Evolutionary conservation across 331 rosid species (phyloP).

Genomic region (Prunus yedoensis): DNA sequence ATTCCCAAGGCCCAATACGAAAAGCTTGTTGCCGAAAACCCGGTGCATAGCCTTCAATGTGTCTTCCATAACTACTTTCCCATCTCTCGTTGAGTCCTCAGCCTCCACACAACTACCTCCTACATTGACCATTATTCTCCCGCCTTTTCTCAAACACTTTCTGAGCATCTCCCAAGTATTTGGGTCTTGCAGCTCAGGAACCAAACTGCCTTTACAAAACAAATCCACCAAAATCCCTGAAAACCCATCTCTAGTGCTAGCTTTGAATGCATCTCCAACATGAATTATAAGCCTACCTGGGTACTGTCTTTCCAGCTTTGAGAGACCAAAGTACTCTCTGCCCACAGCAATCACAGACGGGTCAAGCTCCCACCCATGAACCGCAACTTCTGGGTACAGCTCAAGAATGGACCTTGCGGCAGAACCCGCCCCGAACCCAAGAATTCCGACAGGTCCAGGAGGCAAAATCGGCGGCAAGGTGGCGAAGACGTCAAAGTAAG

Average conservation of each 20-base stretch:
- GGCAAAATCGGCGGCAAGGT: constrained; percentile 75
- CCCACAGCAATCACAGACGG: constrained; percentile 78
- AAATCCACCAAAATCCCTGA: constrained; percentile 80
- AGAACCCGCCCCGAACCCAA: constrained; percentile 90
- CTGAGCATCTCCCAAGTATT: constrained; percentile 62
- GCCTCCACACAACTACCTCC: constrained; percentile 97
- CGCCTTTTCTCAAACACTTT: constrained; percentile 71
- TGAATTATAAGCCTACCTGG: constrained; percentile 51
- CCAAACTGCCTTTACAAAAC: constrained; percentile 62
- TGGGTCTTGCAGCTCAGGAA: constrained; percentile 74
- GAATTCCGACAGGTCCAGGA: constrained; percentile 70
- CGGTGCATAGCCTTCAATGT: constrained; percentile 66
- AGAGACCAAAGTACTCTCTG: constrained; percentile 60
- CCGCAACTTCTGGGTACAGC: constrained; percentile 44
- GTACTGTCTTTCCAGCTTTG: constrained; percentile 49
- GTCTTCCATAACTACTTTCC: constrained; percentile 58
- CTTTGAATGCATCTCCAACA: constrained; percentile 63
- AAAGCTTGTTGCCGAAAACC: constrained; percentile 51
- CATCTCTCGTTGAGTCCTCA: constrained; percentile 60
- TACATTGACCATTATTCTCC: constrained; percentile 87
- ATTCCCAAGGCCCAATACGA: constrained; percentile 62
- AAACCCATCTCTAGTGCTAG: constrained; percentile 58
- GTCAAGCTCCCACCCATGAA: constrained; percentile 94
- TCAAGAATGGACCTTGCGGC: constrained; percentile 62
- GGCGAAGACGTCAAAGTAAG: constrained; percentile 86